phyloP scores from a whole-genome alignment of 345 rosid genomes.

The Fremontodendron californicum region DNA sequence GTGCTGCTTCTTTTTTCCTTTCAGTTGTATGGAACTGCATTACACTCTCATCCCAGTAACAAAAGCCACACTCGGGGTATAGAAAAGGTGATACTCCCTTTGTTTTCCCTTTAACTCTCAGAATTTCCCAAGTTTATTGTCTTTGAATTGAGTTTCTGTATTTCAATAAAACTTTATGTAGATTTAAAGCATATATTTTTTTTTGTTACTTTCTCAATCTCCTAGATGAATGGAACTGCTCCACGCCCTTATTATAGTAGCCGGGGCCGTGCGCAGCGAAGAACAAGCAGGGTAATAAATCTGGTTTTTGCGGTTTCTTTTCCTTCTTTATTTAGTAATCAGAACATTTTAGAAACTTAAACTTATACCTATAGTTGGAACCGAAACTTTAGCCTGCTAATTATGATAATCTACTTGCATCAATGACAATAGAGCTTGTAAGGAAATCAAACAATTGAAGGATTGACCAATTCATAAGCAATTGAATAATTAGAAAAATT shows the following conservation, averaged over 20 bases:
- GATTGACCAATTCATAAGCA: no score
- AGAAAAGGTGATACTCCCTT: not conserved
- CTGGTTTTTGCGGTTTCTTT: not conserved
- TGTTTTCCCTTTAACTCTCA: not conserved
- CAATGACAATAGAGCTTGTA: not conserved
- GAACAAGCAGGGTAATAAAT: constrained; percentile 25
- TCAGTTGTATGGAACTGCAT: constrained; percentile 7
- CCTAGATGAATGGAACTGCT: constrained; percentile 11
- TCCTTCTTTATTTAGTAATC: not conserved
- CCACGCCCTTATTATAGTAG: not conserved
- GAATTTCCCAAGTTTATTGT: not conserved
- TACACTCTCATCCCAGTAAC: not conserved
- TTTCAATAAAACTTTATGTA: not conserved
- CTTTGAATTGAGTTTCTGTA: not conserved
- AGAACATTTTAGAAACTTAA: not conserved
- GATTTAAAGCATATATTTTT: not conserved
- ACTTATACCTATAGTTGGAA: not conserved
- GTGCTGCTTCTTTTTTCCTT: not conserved
- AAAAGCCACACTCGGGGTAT: not conserved
- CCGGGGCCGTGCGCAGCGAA: constrained; percentile 19
- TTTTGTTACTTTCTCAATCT: not conserved
- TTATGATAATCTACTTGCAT: not conserved
- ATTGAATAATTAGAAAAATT: not conserved
- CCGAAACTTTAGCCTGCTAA: not conserved
- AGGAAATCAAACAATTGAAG: not conserved